Base-by-base conservation (phyloP, 2,329 filamentous ascomycete genomes). In the Diaporthe vaccinii region DNA sequence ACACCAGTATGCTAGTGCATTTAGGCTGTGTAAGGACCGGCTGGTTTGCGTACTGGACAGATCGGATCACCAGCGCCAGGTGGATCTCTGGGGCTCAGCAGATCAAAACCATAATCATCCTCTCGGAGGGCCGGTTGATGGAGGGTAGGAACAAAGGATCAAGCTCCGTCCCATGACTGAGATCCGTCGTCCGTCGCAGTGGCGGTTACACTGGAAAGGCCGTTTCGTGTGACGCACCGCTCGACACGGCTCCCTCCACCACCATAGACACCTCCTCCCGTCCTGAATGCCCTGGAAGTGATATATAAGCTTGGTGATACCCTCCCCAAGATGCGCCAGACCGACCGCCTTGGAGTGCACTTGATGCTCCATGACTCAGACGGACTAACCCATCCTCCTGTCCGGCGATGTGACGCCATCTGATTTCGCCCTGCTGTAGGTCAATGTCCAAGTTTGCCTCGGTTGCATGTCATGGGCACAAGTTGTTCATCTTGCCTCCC, bases 41-140 rank as follows among this genome's bases (percentile, higher is more conserved):
- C 44, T 53, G 62, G 44, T 3, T 51, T 46, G 22, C 44, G 10
- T 46, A n/a, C 28, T 53, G 44, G 31, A 28, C 46, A 53, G 65
- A 55, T 53, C 46, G 65, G 65, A 69, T 55, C 65, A 53, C 49
- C 49, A 69, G 65, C 25, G 65, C 14, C 65, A 69, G 46, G 65
- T 41, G 65, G 65, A 28, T 28, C 65, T 53, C 9, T 15, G 65
- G 61, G 65, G 49, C 65, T 69, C 65, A 69, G 65, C 65, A 69
- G 65, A 69, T 55, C 65, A 69, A 55, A 69, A 69, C 49, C 65
- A 69, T 41, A 55, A 55, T 69, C 65, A 69, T 55, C 65, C 65
- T 51, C 34, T 41, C 49, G 15, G 34, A 36, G 25, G n/a, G 34
- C 22, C 12, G 44, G 31, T 53, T 53, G 65, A 53, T 20, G 46